phyloP scores from a whole-genome alignment of 306 rosid genomes.

The Dryas drummondii region DNA sequence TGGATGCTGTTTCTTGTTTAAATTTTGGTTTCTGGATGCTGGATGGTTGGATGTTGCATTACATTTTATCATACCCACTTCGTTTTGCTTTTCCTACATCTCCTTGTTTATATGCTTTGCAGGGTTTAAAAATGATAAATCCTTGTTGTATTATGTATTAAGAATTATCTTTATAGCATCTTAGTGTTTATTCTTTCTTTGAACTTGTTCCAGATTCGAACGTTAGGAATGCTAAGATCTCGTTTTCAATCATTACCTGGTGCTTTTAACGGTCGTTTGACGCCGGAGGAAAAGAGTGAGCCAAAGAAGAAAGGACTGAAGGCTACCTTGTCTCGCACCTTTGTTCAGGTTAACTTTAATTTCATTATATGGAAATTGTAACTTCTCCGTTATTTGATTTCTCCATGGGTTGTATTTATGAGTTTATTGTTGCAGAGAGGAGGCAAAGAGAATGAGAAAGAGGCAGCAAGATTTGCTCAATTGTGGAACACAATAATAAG shows the following conservation, averaged over 20 bases:
- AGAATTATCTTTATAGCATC: background rate
- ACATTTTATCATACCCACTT: background rate
- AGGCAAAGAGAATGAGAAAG: constrained; percentile 65
- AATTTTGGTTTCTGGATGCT: background rate
- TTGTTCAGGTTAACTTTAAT: constrained; percentile 40
- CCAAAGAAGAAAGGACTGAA: constrained; percentile 88
- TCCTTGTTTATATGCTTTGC: background rate
- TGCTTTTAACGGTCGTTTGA: constrained; percentile 78
- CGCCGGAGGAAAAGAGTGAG: constrained; percentile 71
- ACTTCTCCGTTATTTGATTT: background rate
- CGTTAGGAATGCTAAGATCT: constrained; percentile 96
- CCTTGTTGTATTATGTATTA: background rate
- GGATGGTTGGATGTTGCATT: background rate
- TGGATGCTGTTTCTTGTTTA: background rate
- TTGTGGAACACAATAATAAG: constrained; percentile 91
- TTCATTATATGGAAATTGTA: constrained; percentile 1
- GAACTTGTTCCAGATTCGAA: constrained; percentile 72
- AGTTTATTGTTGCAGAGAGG: constrained; percentile 45
- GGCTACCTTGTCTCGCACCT: constrained; percentile 77
- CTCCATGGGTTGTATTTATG: constrained; percentile 10
- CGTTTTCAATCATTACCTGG: constrained; percentile 86
- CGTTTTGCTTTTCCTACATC: background rate
- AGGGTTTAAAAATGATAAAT: background rate
- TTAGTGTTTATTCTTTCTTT: constrained; percentile 12
- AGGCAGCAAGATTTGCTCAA: constrained; percentile 96